Evolutionary conservation across 192 early-diverging fungal genomes (phyloP).

Genomic region (Coemansia interrupta): DNA sequence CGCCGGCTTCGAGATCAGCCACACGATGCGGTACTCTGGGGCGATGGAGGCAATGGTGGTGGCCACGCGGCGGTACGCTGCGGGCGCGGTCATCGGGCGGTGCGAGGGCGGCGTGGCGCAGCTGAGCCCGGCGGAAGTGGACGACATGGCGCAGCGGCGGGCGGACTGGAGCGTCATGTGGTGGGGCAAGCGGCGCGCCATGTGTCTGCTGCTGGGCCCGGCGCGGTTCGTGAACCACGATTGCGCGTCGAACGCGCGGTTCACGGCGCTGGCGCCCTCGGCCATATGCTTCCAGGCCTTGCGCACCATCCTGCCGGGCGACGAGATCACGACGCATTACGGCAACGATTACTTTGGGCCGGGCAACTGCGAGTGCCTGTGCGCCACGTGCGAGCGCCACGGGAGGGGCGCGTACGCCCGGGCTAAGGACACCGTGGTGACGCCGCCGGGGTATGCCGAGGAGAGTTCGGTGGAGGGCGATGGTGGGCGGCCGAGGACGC

Average conservation of each 20-base stretch:
- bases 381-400: constrained; percentile 68
- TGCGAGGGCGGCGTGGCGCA: constrained; percentile 57
- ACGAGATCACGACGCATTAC: constrained; percentile 70
- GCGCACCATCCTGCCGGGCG: constrained; percentile 60
- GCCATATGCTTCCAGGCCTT: constrained; percentile 67
- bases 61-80: constrained; percentile 30
- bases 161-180: constrained; percentile 69
- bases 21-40: constrained; percentile 56
- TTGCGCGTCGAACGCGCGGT: constrained; percentile 62
- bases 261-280: constrained; percentile 41
- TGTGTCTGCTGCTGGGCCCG: constrained; percentile 66
- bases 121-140: constrained; percentile 41
- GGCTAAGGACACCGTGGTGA: constrained; percentile 4
- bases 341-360: constrained; percentile 66
- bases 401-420: constrained; percentile 42
- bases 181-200: constrained; percentile 54
- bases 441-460: not conserved
- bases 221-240: constrained; percentile 77
- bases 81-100: constrained; percentile 38
- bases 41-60: constrained; percentile 33
- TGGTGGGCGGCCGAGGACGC: constrained; percentile 5
- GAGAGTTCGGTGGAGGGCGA: constrained; percentile 1
- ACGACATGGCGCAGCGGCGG: constrained; percentile 27
- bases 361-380: constrained; percentile 66
- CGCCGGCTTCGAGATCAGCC: constrained; percentile 64